Base-by-base conservation (phyloP, 179 eudicot species). In the Beta corolliflora region DNA sequence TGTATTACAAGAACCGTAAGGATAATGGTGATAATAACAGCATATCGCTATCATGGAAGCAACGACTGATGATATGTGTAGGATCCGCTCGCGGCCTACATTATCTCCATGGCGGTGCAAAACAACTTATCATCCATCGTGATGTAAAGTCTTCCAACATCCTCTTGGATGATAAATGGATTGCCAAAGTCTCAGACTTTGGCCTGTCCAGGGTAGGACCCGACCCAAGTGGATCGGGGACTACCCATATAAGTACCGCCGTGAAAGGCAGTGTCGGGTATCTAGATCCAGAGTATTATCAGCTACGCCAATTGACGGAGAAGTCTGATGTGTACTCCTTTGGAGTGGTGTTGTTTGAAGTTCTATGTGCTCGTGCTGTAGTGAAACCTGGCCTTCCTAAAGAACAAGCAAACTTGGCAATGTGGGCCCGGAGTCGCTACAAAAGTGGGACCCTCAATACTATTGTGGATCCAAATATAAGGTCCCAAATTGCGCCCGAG, bases 81-180 rank as follows among this genome's bases (percentile, higher is more conserved):
- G 87, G 85, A 0, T 78, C 85, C 44, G 86, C 90, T n/a, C 80
- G 77, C 2, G 86, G 88, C 2, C 78, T 87, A 44, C 83, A 86
- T 4, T 83, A 83, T 64, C 86, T 86, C 69, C 88, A 86, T 23
- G 29, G 69, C 13, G 84, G 89, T 10, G 81, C 84, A 29, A 81
- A 78, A 23, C 79, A 79, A n/a, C 7, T 76, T 12, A 85, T 87
- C 29, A 87, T 87, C 53, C 87, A 85, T 59, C 87, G 87, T 1
- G 86, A 87, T 23, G 87, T 87, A 21, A 87, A 85, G 81, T 80
- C 87, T 11, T 80, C 87, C 18, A 87, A 87, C 59, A 87, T 87
- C 21, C 73, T 83, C 14, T 61, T 86, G 0, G 88, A 86, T 45
- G 88, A 86, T 3, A 86, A 83, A 18, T 83, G 84, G 87, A 82